Conservation (phyloP, 192 early-diverging fungal genomes). For the Umbelopsis sp. region DNA sequence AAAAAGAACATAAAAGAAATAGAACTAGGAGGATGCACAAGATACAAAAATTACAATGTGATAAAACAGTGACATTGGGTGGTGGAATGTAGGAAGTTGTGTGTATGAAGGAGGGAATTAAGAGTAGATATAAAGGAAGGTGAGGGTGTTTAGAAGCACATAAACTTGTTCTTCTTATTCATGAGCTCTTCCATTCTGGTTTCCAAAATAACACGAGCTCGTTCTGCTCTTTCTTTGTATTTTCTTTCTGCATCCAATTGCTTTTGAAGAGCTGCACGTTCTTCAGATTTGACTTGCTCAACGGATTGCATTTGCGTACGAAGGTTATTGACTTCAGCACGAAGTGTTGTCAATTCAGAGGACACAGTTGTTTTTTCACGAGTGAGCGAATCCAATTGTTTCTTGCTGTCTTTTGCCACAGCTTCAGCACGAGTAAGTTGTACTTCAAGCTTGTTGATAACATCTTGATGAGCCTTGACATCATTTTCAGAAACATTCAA, state of each 20-base stretch:
- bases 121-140: not conserved
- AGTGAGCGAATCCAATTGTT: slow-evolving; percentile 36
- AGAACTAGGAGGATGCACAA: not conserved
- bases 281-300: slow-evolving; percentile 29
- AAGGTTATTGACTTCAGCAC: slow-evolving; percentile 38
- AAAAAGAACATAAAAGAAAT: not conserved
- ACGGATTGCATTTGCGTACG: slow-evolving; percentile 30
- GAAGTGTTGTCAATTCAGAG: slow-evolving; percentile 41
- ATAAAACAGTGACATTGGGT: not conserved
- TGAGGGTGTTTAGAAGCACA: slow-evolving; percentile 48
- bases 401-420: slow-evolving; percentile 36
- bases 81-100: not conserved
- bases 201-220: slow-evolving; percentile 47
- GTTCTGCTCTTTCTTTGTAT: slow-evolving; percentile 55
- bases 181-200: slow-evolving; percentile 56
- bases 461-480: slow-evolving; percentile 40
- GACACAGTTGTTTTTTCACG: slow-evolving; percentile 38
- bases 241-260: slow-evolving; percentile 42
- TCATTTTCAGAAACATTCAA: slow-evolving; percentile 34
- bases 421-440: slow-evolving; percentile 48
- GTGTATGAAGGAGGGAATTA: not conserved
- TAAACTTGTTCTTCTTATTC: slow-evolving; percentile 57
- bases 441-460: slow-evolving; percentile 46
- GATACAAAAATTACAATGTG: slow-evolving; percentile 10
- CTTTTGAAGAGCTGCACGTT: slow-evolving; percentile 39